phyloP scores from a whole-genome alignment of 2,329 filamentous ascomycete species.

The Hypoxylon sp. region DNA sequence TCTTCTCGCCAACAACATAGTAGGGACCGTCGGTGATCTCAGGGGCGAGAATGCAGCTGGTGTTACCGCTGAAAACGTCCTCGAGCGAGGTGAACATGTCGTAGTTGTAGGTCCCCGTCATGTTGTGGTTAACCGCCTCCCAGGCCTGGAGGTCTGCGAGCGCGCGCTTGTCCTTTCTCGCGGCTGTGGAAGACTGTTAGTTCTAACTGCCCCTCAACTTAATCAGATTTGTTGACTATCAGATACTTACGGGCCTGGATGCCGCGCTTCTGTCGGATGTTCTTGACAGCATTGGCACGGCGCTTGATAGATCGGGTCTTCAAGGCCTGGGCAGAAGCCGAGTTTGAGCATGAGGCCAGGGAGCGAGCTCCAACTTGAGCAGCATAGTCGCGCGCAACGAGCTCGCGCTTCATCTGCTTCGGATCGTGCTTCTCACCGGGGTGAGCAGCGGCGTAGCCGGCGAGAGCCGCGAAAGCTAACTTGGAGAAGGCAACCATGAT shows the following conservation, averaged over 20 bases:
- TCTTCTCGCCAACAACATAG: slow-evolving; percentile 62
- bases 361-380: slow-evolving; percentile 56
- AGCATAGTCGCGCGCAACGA: slow-evolving; percentile 54
- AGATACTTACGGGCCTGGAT: slow-evolving; percentile 50
- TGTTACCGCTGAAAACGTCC: slow-evolving; percentile 56
- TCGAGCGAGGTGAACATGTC: slow-evolving; percentile 54
- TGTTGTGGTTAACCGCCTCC: slow-evolving; percentile 56
- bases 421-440: slow-evolving; percentile 54
- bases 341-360: slow-evolving; percentile 58
- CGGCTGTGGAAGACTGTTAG: slow-evolving; percentile 34
- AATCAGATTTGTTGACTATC: slow-evolving; percentile 21
- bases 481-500: slow-evolving; percentile 48
- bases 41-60: slow-evolving; percentile 56
- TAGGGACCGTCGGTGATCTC: slow-evolving; percentile 59
- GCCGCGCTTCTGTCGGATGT: slow-evolving; percentile 58
- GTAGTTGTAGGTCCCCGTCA: slow-evolving; percentile 49
- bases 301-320: slow-evolving; percentile 59
- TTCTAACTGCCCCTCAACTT: neutral
- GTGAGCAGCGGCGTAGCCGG: slow-evolving; percentile 51
- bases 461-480: slow-evolving; percentile 46
- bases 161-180: slow-evolving; percentile 54
- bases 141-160: slow-evolving; percentile 54
- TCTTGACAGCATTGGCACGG: slow-evolving; percentile 57
- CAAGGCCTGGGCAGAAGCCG: slow-evolving; percentile 57
- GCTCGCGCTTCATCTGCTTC: slow-evolving; percentile 54